Conservation (phyloP, 805 yeast genomes). For the Saturnispora halmiae region DNA sequence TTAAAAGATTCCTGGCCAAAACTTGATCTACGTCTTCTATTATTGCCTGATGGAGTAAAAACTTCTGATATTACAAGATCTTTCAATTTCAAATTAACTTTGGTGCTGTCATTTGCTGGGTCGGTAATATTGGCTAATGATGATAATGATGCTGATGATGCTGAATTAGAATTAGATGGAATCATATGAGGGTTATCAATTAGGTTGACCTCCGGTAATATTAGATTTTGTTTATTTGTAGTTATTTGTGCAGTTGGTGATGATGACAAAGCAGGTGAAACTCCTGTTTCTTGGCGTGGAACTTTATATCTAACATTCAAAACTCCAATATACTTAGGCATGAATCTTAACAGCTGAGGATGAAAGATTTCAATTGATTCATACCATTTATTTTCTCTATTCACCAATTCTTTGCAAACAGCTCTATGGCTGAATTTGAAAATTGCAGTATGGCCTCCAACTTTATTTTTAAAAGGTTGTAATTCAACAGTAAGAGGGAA, state of each 20-base stretch:
- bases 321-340: constrained; percentile 95
- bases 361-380: constrained; percentile 77
- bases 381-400: constrained; percentile 85
- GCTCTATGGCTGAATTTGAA: constrained; percentile 86
- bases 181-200: constrained; percentile 90
- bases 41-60: constrained; percentile 51
- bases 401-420: constrained; percentile 87
- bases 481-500: constrained; percentile 79
- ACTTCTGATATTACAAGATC: constrained; percentile 68
- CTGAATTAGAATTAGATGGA: constrained; percentile 61
- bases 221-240: neutral
- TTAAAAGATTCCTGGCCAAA: constrained; percentile 8
- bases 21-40: constrained; percentile 6
- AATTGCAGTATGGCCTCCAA: constrained; percentile 97
- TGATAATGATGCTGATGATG: too few relatives aligned
- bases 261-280: too few relatives aligned
- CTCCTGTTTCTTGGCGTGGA: too few relatives aligned
- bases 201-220: constrained; percentile 71
- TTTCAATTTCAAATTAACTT: constrained; percentile 59
- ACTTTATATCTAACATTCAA: constrained; percentile 82
- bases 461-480: constrained; percentile 85
- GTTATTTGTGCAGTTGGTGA: constrained; percentile 20
- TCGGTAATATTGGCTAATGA: too few relatives aligned
- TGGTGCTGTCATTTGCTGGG: too few relatives aligned
- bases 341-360: constrained; percentile 65